A percentile compares a stretch with the other conserved stretches of the same genome.
Conservation (phyloP, 768 basidiomycete species). For the Pleurotus salmoneostramineus region DNA sequence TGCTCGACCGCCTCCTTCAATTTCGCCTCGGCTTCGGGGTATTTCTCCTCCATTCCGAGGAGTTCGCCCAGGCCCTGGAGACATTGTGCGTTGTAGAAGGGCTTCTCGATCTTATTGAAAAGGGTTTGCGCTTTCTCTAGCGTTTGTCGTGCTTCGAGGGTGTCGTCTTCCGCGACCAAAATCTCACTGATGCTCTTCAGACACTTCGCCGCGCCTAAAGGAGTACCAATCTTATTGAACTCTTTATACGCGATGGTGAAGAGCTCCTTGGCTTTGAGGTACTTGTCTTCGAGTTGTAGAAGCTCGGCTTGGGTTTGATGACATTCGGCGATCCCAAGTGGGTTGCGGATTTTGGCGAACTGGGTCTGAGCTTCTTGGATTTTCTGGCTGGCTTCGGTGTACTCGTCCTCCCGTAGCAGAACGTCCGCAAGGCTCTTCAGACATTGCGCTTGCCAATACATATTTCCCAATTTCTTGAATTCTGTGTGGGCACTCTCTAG, state of each 20-base stretch:
- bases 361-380: constrained; percentile 9
- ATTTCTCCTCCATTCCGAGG: neutral
- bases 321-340: neutral
- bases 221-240: constrained; percentile 5
- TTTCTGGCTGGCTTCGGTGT: constrained; percentile 1
- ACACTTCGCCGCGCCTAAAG: neutral
- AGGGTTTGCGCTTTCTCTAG: constrained; percentile 4
- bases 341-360: neutral
- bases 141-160: neutral
- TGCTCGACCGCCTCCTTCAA: constrained; percentile 1
- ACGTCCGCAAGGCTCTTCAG: constrained; percentile 9
- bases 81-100: constrained; percentile 3
- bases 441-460: constrained; percentile 9
- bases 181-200: constrained; percentile 6
- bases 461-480: constrained; percentile 6
- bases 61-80: constrained; percentile 3
- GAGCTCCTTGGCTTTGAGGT: constrained; percentile 3
- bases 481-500: neutral
- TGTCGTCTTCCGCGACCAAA: neutral
- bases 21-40: constrained; percentile 1
- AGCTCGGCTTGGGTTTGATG: constrained; percentile 2
- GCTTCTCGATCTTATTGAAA: constrained; percentile 4
- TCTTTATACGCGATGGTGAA: constrained; percentile 4
- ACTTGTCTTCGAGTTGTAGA: constrained; percentile 2
- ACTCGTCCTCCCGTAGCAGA: constrained; percentile 6